Percentiles rank a stretch among this genome's conserved stretches.
Evolutionary conservation across 1,139 yeast species (phyloP).

Genomic region (Suhomyces anneliseae): DNA sequence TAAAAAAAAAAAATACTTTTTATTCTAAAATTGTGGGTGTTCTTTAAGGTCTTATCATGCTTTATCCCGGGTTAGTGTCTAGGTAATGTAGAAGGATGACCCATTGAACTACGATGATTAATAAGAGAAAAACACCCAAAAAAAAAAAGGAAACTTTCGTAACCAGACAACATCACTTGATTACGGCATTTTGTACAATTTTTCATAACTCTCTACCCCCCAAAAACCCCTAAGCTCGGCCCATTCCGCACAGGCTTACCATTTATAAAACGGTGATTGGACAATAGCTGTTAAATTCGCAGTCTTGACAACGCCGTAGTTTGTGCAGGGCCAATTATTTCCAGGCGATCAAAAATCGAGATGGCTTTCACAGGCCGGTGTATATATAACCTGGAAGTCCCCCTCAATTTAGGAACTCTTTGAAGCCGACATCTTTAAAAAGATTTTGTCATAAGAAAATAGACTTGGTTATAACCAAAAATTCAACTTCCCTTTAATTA

Average conservation of each 20-base stretch:
- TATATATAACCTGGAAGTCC: neutral
- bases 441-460: neutral
- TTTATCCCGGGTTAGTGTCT: too few species aligned
- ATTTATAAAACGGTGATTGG: conserved; percentile 8
- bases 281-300: conserved; percentile 4
- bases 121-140: too few species aligned
- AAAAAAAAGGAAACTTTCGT: too few species aligned
- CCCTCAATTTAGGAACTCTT: neutral
- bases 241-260: neutral
- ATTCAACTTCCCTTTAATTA: too few species aligned
- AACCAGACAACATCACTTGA: neutral
- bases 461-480: too few species aligned
- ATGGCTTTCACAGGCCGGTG: conserved; percentile 3
- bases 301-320: conserved; percentile 4
- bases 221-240: neutral
- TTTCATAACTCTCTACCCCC: neutral
- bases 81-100: too few species aligned
- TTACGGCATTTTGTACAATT: neutral
- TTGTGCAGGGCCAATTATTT: conserved; percentile 5
- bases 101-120: too few species aligned
- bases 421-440: neutral
- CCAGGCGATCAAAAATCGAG: conserved; percentile 4
- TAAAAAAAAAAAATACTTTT: too few species aligned
- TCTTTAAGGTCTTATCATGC: too few species aligned
- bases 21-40: too few species aligned